Evolutionary conservation across 495 filamentous ascomycete genomes (phyloP), one percentile per base, ranked within the genome.

Genomic region (Podospora pseudoanserina): DNA sequence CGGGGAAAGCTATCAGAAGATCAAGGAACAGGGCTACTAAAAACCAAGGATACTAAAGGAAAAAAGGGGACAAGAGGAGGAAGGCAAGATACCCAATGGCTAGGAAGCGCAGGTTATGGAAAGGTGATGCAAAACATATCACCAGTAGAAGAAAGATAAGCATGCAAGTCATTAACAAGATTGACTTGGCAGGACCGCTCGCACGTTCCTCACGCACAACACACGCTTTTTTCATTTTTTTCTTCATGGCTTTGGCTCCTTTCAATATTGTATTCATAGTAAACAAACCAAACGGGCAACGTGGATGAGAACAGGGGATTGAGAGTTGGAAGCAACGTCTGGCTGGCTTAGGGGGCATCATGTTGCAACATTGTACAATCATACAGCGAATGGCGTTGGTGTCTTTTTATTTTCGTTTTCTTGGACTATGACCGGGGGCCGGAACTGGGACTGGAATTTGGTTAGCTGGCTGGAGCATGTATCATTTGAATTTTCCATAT

Each of bases 21-120:
- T 64, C 23, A 49, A 49, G 39, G 39, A 13, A 49, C 39, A 49
- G 39, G 5, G 2, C 7, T 49, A 13, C 15, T 16, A 6, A 11
- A 7, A 32, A 32, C 4, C 5, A 32, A 5, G 30, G 30, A 32
- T 32, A 7, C 7, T 32, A 7, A 32, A 32, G 30, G 30, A 11
- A 49, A 5, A 49, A 6, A 6, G 16, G 9, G 30, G 62, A 28
- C 18, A 64, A 64, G 18, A 28, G 20, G 30, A 32, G 59, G 60
- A 63, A 44, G 49, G 44, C 27, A 39, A 63, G 68, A 66, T 70
- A 70, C 68, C 64, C 62, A 63, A 64, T 60, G 63, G 64, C 65
- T 54, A 64, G 34, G 55, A 61, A 61, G 39, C 39, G 39, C 9
- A 49, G 39, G 39, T 11, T 16, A 49, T 49, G 39, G 13, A 49